phyloP scores from a whole-genome alignment of 73 alveolate genomes.

The Loxodes magnus region DNA sequence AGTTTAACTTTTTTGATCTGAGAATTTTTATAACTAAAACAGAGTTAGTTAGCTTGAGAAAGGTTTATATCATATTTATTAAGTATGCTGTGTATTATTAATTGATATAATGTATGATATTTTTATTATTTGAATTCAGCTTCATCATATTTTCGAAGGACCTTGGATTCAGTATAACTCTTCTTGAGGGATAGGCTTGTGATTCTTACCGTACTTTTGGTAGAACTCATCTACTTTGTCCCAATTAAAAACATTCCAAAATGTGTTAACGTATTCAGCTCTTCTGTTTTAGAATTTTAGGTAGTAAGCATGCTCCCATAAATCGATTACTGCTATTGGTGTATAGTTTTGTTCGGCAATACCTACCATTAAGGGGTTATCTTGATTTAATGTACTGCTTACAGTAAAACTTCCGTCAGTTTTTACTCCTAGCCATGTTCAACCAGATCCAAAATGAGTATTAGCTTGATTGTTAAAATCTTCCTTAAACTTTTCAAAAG shows the following conservation, averaged over 20 bases:
- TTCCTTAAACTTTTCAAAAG: slow-evolving; percentile 35
- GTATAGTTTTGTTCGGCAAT: slow-evolving; percentile 16
- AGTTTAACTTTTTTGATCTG: no score
- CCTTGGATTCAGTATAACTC: no score
- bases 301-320: slow-evolving; percentile 51
- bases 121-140: no score
- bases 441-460: slow-evolving; percentile 37
- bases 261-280: slow-evolving; percentile 28
- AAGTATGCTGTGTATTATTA: no score
- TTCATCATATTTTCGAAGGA: no score
- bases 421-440: slow-evolving; percentile 37
- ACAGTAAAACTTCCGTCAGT: slow-evolving; percentile 25
- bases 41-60: no score
- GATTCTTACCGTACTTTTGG: slow-evolving; percentile 37
- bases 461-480: slow-evolving; percentile 22
- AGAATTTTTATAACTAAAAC: no score
- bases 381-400: slow-evolving; percentile 37
- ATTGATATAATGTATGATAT: no score
- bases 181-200: slow-evolving; percentile 18
- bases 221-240: slow-evolving; percentile 29
- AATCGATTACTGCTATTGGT: slow-evolving; percentile 32
- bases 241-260: slow-evolving; percentile 48
- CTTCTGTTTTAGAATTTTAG: slow-evolving; percentile 38
- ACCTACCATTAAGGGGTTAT: slow-evolving; percentile 41
- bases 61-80: no score